A percentile compares a stretch with the other conserved stretches of the same genome.
Conservation (phyloP, 2,329 filamentous ascomycete genomes). For the Oidium heveae region DNA sequence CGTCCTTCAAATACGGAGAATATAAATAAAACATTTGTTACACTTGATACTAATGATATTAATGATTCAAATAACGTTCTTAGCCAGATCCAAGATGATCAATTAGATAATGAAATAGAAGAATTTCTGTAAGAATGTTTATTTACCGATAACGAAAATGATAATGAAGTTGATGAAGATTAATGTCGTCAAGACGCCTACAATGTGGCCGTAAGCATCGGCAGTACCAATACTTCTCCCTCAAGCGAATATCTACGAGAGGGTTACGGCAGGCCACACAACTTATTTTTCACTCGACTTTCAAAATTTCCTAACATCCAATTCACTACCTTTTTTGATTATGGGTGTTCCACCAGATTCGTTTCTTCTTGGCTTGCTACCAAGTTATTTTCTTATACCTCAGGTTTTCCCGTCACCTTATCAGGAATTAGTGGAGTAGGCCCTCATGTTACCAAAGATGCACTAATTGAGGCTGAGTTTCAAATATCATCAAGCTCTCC, state of each 20-base stretch:
- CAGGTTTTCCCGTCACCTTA: not conserved
- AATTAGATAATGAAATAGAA: not conserved
- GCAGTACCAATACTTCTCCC: not conserved
- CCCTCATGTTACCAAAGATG: not conserved
- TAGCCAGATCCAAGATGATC: not conserved
- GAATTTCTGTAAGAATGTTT: not conserved
- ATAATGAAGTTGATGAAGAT: not conserved
- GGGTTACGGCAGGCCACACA: not conserved
- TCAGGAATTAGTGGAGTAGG: not conserved
- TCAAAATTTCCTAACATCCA: not conserved
- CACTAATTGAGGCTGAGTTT: not conserved
- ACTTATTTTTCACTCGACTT: not conserved
- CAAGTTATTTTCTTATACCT: not conserved
- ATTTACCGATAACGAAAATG: too few species aligned
- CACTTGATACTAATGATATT: not conserved
- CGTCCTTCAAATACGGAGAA: not conserved
- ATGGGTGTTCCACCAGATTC: not conserved
- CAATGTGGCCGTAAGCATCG: not conserved
- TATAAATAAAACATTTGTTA: not conserved
- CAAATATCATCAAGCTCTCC: too few species aligned
- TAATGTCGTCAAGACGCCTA: not conserved
- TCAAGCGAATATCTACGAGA: not conserved
- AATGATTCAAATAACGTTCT: not conserved
- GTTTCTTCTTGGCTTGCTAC: not conserved
- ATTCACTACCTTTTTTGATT: not conserved